Percentiles rank a stretch among this genome's conserved stretches.
These are phyloP conservation scores for Penicillium salamii DNA, from an alignment of 495 filamentous ascomycete species.

Conservation along the genomic window DNA sequence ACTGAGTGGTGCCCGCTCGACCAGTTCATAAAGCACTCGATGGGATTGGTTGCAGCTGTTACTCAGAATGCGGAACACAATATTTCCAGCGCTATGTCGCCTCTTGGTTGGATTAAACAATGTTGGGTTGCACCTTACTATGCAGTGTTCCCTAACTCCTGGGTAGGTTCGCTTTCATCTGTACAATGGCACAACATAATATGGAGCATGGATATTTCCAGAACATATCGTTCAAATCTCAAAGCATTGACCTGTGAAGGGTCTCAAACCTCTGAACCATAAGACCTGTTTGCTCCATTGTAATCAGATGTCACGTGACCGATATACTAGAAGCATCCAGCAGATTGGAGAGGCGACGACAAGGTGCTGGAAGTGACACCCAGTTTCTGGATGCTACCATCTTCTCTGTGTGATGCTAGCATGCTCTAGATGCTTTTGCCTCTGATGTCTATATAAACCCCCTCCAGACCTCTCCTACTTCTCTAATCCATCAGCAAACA, in stretches of 20 bases:
- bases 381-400: not conserved
- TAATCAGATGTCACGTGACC: not conserved
- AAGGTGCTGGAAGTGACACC: not conserved
- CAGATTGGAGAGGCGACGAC: not conserved
- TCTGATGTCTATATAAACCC: not conserved
- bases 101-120: no score
- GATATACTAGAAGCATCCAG: not conserved
- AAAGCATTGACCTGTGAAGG: not conserved
- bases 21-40: no score
- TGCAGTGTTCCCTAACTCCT: not conserved
- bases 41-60: no score
- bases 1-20: no score
- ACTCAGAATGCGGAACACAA: no score
- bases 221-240: not conserved
- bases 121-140: not conserved
- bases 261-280: no score
- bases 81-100: no score
- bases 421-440: not conserved
- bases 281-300: not conserved
- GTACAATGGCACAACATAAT: not conserved
- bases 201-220: not conserved
- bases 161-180: not conserved
- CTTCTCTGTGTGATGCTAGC: not conserved
- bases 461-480: not conserved
- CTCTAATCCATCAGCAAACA: not conserved